Percentiles rank a stretch among this genome's conserved stretches.
phyloP scores from a whole-genome alignment of 148 eudicot species.

The Rhododendron kiyosumense region DNA sequence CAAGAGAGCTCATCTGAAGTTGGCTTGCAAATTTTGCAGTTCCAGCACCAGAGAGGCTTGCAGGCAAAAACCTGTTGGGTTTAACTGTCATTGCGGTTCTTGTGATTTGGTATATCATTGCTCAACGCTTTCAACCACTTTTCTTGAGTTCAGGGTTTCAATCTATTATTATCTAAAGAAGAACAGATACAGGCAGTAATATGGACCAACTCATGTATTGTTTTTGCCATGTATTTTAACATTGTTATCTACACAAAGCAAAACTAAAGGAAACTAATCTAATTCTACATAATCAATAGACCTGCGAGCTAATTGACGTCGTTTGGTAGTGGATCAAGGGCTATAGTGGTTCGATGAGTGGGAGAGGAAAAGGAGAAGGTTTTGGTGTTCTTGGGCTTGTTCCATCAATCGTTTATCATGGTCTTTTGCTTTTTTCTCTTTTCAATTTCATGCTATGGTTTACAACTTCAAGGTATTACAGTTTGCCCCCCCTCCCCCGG shows the following conservation, averaged over 20 bases:
- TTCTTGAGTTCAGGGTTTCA: not conserved
- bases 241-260: not conserved
- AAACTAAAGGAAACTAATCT: not conserved
- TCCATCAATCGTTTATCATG: not conserved
- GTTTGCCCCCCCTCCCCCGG: not conserved
- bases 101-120: constrained; percentile 52
- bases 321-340: not conserved
- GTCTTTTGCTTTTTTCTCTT: not conserved
- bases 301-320: not conserved
- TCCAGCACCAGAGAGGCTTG: constrained; percentile 45
- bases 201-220: not conserved
- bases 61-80: constrained; percentile 48
- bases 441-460: not conserved
- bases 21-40: constrained; percentile 59
- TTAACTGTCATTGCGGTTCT: constrained; percentile 62
- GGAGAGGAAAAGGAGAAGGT: not conserved
- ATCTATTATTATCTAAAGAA: not conserved
- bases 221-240: not conserved
- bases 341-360: not conserved
- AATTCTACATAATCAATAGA: not conserved
- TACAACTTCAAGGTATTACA: not conserved
- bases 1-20: constrained; percentile 59
- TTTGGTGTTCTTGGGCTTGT: not conserved
- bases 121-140: not conserved
- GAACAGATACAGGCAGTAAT: not conserved